phyloP scores from a whole-genome alignment of 257 asterid genomes.

The Gentiana straminea region DNA sequence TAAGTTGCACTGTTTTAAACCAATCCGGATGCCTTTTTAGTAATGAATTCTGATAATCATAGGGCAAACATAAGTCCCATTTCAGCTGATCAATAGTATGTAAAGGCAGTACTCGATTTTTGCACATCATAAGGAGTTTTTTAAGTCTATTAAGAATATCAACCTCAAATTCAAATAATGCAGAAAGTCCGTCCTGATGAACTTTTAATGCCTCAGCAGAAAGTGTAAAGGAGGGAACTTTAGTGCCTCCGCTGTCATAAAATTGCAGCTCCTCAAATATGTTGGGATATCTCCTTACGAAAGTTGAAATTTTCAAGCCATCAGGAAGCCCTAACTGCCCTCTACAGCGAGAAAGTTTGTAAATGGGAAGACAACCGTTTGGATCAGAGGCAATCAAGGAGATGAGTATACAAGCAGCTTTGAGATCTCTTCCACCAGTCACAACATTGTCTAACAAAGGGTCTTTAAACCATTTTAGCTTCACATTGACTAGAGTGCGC shows the following conservation, averaged over 20 bases:
- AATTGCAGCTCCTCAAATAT: constrained; percentile 53
- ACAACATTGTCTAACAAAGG: constrained; percentile 51
- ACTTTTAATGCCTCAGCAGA: constrained; percentile 37
- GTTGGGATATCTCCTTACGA: constrained; percentile 66
- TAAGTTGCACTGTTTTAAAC: constrained; percentile 42
- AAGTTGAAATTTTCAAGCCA: constrained; percentile 60
- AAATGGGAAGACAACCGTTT: constrained; percentile 44
- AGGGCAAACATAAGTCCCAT: constrained; percentile 83
- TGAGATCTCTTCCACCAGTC: constrained; percentile 39
- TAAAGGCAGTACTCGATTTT: constrained; percentile 53
- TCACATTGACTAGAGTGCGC: constrained; percentile 72
- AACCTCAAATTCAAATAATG: constrained; percentile 22
- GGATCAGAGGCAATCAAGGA: constrained; percentile 51
- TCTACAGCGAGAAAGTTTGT: constrained; percentile 37
- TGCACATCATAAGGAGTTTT: constrained; percentile 72
- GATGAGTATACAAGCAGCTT: constrained; percentile 53
- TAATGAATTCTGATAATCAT: constrained; percentile 38
- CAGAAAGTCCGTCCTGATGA: constrained; percentile 29
- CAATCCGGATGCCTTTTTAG: constrained; percentile 33
- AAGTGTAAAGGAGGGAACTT: constrained; percentile 67
- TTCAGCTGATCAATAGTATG: constrained; percentile 73
- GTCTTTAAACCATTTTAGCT: constrained; percentile 81
- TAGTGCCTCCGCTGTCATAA: constrained; percentile 64
- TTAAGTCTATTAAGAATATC: constrained; percentile 63
- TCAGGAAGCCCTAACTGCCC: constrained; percentile 56